Percentiles rank a stretch among this genome's conserved stretches.
These are phyloP conservation scores for Aspergillus sp. DNA, from an alignment of 2,329 filamentous ascomycete genomes.

Conservation along the genomic window DNA sequence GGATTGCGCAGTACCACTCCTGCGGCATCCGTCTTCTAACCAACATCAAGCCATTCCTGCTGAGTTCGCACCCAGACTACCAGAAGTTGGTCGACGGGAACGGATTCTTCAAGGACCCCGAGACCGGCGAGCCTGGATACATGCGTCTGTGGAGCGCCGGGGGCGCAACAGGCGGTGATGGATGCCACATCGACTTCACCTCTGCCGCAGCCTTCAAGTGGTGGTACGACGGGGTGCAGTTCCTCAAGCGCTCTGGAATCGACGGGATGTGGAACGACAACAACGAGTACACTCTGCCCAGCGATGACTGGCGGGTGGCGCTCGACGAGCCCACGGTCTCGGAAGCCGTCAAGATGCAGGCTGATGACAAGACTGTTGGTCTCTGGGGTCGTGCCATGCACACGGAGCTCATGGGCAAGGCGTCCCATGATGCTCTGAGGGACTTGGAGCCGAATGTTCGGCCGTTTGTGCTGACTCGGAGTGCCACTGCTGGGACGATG, in stretches of 20 bases:
- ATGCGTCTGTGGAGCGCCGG: conserved; percentile 71
- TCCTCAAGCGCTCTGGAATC: conserved; percentile 63
- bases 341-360: conserved; percentile 36
- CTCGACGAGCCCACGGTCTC: conserved; percentile 49
- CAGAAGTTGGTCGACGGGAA: conserved; percentile 57
- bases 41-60: conserved; percentile 72
- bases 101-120: conserved; percentile 64
- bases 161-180: conserved; percentile 68
- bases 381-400: conserved; percentile 70
- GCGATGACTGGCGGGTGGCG: conserved; percentile 65
- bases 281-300: conserved; percentile 69
- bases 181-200: conserved; percentile 72
- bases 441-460: conserved; percentile 59
- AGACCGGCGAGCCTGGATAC: conserved; percentile 53
- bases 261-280: conserved; percentile 80
- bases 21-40: conserved; percentile 67
- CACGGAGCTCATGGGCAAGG: conserved; percentile 70
- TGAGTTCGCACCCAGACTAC: conserved; percentile 67
- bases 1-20: conserved; percentile 61
- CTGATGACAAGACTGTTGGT: conserved; percentile 56
- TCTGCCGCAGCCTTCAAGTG: conserved; percentile 66
- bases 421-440: conserved; percentile 66
- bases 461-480: conserved; percentile 69
- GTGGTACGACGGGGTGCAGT: conserved; percentile 69
- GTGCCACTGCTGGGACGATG: conserved; percentile 69